phyloP scores from a whole-genome alignment of 768 basidiomycete genomes.

The Kwoniella shandongensis region DNA sequence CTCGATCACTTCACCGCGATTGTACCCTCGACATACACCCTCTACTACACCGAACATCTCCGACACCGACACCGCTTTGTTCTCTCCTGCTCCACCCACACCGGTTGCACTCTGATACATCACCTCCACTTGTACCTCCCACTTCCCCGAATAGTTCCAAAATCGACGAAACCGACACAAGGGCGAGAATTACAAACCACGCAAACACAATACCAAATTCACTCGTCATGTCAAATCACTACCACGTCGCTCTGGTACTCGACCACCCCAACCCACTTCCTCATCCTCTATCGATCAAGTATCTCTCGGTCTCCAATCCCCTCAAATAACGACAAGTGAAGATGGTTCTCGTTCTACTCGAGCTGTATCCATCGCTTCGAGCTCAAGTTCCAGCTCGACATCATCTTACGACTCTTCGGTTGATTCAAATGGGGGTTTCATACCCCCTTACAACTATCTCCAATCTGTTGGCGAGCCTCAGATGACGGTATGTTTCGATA shows the following conservation, averaged over 20 bases:
- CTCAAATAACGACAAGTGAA: too few species aligned
- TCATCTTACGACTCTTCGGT: too few species aligned
- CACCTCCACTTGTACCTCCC: neutral
- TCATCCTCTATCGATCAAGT: too few species aligned
- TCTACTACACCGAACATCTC: neutral
- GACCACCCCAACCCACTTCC: too few species aligned
- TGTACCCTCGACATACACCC: neutral
- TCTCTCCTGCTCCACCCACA: neutral
- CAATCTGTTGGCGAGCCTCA: too few species aligned
- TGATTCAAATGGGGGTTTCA: too few species aligned
- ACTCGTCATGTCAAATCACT: neutral
- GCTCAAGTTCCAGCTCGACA: too few species aligned
- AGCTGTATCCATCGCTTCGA: neutral
- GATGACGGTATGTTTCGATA: too few species aligned
- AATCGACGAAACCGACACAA: slow-evolving; percentile 31
- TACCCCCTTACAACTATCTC: too few species aligned
- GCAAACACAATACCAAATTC: neutral
- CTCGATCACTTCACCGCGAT: neutral
- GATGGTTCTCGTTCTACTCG: neutral
- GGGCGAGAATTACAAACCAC: neutral
- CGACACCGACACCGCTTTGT: slow-evolving; percentile 3
- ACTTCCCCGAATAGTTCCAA: slow-evolving; percentile 30
- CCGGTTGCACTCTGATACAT: neutral
- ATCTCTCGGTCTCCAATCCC: too few species aligned
- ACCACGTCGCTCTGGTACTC: neutral